Base-by-base conservation (phyloP, 495 filamentous ascomycete genomes). In the Annulohypoxylon bovei region DNA sequence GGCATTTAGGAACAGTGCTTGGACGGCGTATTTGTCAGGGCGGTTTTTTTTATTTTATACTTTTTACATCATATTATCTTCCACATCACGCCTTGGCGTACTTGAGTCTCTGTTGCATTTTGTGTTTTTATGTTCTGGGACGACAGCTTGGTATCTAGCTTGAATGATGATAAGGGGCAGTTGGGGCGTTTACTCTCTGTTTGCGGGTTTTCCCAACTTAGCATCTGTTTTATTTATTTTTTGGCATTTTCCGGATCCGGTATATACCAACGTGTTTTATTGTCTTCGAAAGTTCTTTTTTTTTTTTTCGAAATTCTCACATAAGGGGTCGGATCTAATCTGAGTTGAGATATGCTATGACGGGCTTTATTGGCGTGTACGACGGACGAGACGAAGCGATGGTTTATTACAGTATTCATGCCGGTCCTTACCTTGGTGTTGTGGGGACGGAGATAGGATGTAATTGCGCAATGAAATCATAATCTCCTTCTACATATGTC, bases 221-320 rank as follows among this genome's bases (percentile, higher is more conserved):
- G 57, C 58, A 62, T 70, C 18, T 47, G 39, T 44, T 20, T n/a
- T n/a, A n/a, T n/a, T n/a, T n/a, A n/a, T n/a, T n/a, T n/a, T 52
- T 63, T 71, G 44, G 70, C 70, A 72, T 72, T 72, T 72, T 68
- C 65, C 60, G 70, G 70, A 68, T 59, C 47, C 65, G 70, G 70
- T 72, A 67, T 72, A 72, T 72, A 72, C 64, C 70, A 72, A 39
- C 40, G 12, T 42, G 20, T 63, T 44, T 59, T 54, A 4, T 32
- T 33, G 16, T 20, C 14, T 54, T 53, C 23, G 49, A 28, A 42
- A 25, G 6, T 20, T 23, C 44, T 47, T 47, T n/a, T 27, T 25
- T 0, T 20, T 23, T 20, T 47, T 47, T n/a, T 27, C 9, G 44
- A 12, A 42, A 42, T 25, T 47, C 22, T 6, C 18, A 47, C 20